Base-by-base conservation (phyloP, 2,329 filamentous ascomycete species). In the Exophiala aquamarina region DNA sequence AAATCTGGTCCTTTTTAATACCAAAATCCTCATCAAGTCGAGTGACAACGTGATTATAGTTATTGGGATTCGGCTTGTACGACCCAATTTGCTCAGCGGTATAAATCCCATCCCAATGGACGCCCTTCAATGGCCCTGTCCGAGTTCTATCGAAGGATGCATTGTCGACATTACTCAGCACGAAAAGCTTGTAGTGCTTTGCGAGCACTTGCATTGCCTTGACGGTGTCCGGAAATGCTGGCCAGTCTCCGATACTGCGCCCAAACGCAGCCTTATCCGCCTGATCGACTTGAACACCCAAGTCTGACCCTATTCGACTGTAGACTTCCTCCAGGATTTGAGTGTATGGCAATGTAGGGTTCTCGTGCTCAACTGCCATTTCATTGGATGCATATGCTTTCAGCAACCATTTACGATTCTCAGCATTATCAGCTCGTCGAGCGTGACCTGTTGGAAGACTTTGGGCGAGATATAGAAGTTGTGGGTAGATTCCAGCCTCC, bases 31-130 rank as follows among this genome's bases (percentile, higher is more conserved):
- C 58, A 60, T 76, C 67, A 11, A 79, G 74, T 13, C 31, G 17
- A 19, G 75, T 69, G 13, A 88, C 68, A 65, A 89, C 68, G 59
- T 84, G 84, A 44, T 78, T 70, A 56, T 89, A 90, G 58, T 88
- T 89, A 18, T 62, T 63, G 21, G 66, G 63, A 52, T 77, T 69
- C 0, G 87, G 87, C 69, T 89, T 90, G 64, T 89, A 90, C 3
- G 72, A 75, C 1, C 86, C 84, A 40, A 89, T 80, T 33, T 85
- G 77, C 66, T 89, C 72, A 2, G 86, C 86, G 2, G 84, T 88
- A 64, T 85, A 81, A 15, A 86, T 71, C 6, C 76, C 75, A 56
- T 86, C 83, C 57, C 89, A 83, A 9, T 66, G 49, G 32, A 78
- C 72, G 0, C 74, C 75, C 15, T 69, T 61, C 10, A 88, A 66